phyloP scores from a whole-genome alignment of 2,329 filamentous ascomycete genomes.

The Conoideocrella luteorostrata region DNA sequence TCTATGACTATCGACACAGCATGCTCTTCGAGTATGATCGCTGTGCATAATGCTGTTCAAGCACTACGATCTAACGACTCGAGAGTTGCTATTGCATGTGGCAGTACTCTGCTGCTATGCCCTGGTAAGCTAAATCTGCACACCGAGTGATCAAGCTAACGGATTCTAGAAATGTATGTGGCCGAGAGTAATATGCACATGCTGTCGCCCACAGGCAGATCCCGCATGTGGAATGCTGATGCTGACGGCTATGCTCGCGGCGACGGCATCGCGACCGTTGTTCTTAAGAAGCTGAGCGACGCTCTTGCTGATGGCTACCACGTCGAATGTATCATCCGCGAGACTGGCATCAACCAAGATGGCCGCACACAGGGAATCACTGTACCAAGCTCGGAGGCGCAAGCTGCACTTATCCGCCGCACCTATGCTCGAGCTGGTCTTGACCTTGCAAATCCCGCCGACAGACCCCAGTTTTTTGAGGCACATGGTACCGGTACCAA shows the following conservation, averaged over 20 bases:
- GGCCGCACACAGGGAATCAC: no score
- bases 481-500: no score
- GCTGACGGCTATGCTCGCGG: conserved; percentile 29
- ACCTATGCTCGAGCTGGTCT: no score
- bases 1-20: conserved; percentile 25
- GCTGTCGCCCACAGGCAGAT: conserved; percentile 16
- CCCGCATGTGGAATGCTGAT: conserved; percentile 25
- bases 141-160: no score
- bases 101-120: no score
- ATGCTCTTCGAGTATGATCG: conserved; percentile 16
- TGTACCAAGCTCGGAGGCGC: no score
- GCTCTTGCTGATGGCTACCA: conserved; percentile 19
- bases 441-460: no score
- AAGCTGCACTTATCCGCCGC: not conserved
- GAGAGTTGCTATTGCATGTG: no score
- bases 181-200: conserved; percentile 15
- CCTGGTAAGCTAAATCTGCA: no score
- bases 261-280: conserved; percentile 24
- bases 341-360: conserved; percentile 15
- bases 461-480: no score
- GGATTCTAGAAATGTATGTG: conserved; percentile 13
- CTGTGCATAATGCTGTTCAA: conserved; percentile 21
- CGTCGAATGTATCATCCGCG: conserved; percentile 18
- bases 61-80: no score
- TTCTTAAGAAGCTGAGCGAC: conserved; percentile 23